Conservation (phyloP, 2,329 filamentous ascomycete genomes). For the Pseudocercospora pini-densiflorae region DNA sequence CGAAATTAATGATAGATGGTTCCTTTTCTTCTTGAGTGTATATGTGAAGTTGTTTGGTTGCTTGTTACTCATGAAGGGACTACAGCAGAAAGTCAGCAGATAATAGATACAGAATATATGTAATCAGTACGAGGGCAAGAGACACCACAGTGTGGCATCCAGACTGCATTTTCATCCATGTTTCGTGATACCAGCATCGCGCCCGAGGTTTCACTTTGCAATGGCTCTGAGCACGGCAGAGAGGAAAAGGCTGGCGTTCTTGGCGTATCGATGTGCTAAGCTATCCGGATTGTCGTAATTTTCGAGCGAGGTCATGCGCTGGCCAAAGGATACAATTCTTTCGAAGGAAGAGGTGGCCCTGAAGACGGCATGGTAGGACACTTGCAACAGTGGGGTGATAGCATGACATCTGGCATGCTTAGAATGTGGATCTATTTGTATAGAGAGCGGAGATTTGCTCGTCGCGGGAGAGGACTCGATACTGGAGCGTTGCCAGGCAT, state of each 20-base stretch:
- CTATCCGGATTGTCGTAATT: not conserved
- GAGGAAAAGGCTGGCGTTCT: not conserved
- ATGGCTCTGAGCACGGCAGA: not conserved
- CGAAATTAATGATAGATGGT: not conserved
- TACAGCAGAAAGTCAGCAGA: not conserved
- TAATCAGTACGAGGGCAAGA: not conserved
- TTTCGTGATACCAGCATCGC: not conserved
- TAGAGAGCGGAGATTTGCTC: not conserved
- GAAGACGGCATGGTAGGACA: not conserved
- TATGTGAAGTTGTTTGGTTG: not conserved
- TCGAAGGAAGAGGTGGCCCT: not conserved
- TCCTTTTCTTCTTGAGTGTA: not conserved
- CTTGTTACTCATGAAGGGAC: not conserved
- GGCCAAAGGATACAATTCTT: not conserved
- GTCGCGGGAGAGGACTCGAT: not conserved
- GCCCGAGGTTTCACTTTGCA: not conserved
- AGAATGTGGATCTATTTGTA: not conserved
- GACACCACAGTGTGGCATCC: not conserved
- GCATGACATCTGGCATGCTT: not conserved
- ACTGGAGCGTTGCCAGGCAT: not conserved
- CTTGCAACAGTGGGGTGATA: not conserved
- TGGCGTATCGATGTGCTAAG: not conserved
- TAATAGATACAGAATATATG: not conserved
- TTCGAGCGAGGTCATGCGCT: not conserved
- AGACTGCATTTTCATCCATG: not conserved